Evolutionary conservation across 495 filamentous ascomycete genomes (phyloP), one percentile per base, ranked within the genome.

Genomic region (Penicillium riverlandense): DNA sequence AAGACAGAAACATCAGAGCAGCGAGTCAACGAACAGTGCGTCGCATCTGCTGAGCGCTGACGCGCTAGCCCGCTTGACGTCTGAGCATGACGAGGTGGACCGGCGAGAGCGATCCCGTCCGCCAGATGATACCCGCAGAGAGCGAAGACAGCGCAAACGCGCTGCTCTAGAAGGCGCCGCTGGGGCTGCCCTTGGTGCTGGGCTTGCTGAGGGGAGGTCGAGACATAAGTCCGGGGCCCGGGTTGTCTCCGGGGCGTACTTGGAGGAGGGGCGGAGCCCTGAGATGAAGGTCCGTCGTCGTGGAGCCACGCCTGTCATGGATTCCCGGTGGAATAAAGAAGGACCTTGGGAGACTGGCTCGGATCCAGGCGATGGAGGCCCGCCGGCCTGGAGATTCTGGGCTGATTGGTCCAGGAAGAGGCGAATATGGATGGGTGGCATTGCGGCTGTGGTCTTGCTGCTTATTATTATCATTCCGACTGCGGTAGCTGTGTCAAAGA

Each of bases 401-500:
- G 43, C 52, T 8, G 43, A 44, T 29, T 61, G 57, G 57, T 61
- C 57, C n/a, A 58, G 45, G 45, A 66, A 58, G 43, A 63, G 63
- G 47, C 48, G 57, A 22, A 62, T 77, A 11, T 48, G 54, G 46
- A 59, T 76, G 44, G 51, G 46, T 36, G 33, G 51, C 30, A 30
- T 72, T 12, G 58, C 51, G 2, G 64, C 73, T 4, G 48, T 83
- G 4, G 54, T 88, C 3, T 35, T 90, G 12, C 48, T 90, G 7
- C 68, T 88, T 11, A 74, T 79, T 14, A 83, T 95, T 37, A 74
- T 88, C 40, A 85, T 94, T 37, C 77, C 76, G 1, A 80, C 89
- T 37, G 90, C 81, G 0, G 74, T 91, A 5, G 72, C 85, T 10
- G 74, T 85, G 30, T 82, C 79, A 22, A 83, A 86, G 27, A 83